Evolutionary conservation across 73 alveolate species (phyloP), one percentile per base, ranked within the genome.

Genomic region (Tetrahymena thermophila): DNA sequence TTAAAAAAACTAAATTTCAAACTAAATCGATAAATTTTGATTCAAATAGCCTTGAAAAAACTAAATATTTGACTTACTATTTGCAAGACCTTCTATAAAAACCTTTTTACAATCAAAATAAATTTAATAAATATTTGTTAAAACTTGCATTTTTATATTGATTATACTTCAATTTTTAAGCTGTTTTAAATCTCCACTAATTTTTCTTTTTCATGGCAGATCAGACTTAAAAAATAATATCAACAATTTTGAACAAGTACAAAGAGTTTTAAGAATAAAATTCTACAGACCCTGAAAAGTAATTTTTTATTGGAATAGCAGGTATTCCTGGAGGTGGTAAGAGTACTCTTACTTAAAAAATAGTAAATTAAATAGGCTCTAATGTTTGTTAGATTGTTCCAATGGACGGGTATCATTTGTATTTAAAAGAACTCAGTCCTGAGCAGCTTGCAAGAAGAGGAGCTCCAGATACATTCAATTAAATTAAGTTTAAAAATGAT

Each of bases 301-400:
- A 95, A 95, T 85, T 55, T 35, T 38, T 95, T 5, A 89, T 95
- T 3, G 97, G 95, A 28, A 56, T 95, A 43, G 97, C 94, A 23
- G 97, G 97, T 15, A 94, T 95, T 43, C 97, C 97, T 19, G 97
- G 97, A 1, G 71, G 95, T 13, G 97, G 97, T 35, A 95, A 95
- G 85, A 85, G 95, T 0, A 85, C 93, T 55, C 94, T 89, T 43
- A 84, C 95, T 40, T 35, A 95, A 44, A 85, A 95, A 56, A 28
- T 95, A 21, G 43, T 95, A 43, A 16, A 28, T 13, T 35, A 55
- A 85, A 19, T 85, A 43, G 84, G 50, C 34, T 44, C 50, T 19
- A 35, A 95, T 95, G 11, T 71, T 71, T 71, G 42, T 34, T 85
- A 95, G 85, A 28, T 95, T 50, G 94, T 95, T 15, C 95, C 95